These are phyloP conservation scores for Suillus occidentalis DNA, from an alignment of 768 basidiomycete species.

Conservation along the genomic window DNA sequence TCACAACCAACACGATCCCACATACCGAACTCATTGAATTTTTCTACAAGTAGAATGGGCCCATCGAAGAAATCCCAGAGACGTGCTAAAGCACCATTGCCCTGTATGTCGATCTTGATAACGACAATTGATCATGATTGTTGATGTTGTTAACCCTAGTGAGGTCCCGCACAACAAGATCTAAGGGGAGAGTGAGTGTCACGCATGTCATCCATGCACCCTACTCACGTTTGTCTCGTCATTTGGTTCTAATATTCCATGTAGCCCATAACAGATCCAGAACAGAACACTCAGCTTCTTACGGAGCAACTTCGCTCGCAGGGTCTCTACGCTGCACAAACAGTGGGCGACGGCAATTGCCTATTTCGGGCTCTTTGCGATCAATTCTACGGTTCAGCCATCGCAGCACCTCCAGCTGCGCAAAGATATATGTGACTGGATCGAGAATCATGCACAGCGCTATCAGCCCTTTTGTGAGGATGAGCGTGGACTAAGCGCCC, in stretches of 20 bases:
- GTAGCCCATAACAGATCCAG: conserved; percentile 55
- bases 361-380: conserved; percentile 90
- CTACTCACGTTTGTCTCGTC: conserved; percentile 16
- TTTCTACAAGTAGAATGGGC: conserved; percentile 40
- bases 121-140: background rate
- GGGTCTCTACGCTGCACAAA: conserved; percentile 85
- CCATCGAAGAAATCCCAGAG: conserved; percentile 41
- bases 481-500: conserved; percentile 72
- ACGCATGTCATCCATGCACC: conserved; percentile 21
- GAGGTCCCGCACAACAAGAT: conserved; percentile 59
- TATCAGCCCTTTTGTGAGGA: conserved; percentile 89
- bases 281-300: conserved; percentile 64
- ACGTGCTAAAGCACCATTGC: conserved; percentile 35
- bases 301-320: conserved; percentile 71
- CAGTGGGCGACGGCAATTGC: conserved; percentile 90
- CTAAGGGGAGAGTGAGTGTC: conserved; percentile 54
- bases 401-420: conserved; percentile 68
- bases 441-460: conserved; percentile 61
- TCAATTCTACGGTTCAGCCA: conserved; percentile 78
- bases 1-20: conserved; percentile 37
- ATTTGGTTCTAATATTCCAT: background rate
- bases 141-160: conserved; percentile 38
- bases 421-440: conserved; percentile 80
- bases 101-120: conserved; percentile 38
- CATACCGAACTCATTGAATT: conserved; percentile 26